phyloP scores from a whole-genome alignment of 2,329 filamentous ascomycete species.

The Lithohypha guttulata region DNA sequence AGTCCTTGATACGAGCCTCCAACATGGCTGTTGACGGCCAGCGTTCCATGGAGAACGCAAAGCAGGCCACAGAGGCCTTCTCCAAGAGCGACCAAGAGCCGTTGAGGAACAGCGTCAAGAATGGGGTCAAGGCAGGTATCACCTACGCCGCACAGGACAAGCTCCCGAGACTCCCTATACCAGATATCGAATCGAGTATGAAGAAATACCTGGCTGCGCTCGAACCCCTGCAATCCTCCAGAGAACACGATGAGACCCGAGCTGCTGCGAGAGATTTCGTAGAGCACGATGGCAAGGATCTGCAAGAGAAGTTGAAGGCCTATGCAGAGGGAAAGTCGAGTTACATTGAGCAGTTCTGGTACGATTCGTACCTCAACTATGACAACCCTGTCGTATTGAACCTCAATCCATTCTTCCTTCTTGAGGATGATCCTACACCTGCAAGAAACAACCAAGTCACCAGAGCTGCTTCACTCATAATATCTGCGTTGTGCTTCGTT shows the following conservation, averaged over 20 bases:
- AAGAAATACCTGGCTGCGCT: conserved; percentile 70
- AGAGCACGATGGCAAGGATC: conserved; percentile 63
- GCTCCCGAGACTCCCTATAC: conserved; percentile 85
- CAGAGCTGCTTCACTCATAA: conserved; percentile 78
- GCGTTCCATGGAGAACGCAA: conserved; percentile 21
- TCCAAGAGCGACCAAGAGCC: conserved; percentile 39
- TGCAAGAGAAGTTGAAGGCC: conserved; percentile 80
- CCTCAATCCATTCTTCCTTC: conserved; percentile 91
- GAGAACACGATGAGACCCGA: conserved; percentile 74
- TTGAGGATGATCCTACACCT: conserved; percentile 95
- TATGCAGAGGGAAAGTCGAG: conserved; percentile 87
- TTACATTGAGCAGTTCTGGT: conserved; percentile 99
- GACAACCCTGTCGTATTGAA: conserved; percentile 97
- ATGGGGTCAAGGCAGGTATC: conserved; percentile 53
- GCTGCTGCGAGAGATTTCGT: conserved; percentile 76
- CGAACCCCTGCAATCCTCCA: conserved; percentile 64
- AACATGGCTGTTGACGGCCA: conserved; percentile 21
- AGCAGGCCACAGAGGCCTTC: conserved; percentile 27
- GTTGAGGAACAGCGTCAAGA: conserved; percentile 33
- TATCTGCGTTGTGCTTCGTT: conserved; percentile 85
- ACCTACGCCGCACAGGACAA: conserved; percentile 85
- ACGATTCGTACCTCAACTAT: conserved; percentile 95
- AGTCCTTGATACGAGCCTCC: conserved; percentile 46
- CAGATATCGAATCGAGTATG: conserved; percentile 68
- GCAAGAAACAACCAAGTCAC: conserved; percentile 95